phyloP scores from a whole-genome alignment of 2,329 filamentous ascomycete genomes.

The Amauroascus verrucosus region DNA sequence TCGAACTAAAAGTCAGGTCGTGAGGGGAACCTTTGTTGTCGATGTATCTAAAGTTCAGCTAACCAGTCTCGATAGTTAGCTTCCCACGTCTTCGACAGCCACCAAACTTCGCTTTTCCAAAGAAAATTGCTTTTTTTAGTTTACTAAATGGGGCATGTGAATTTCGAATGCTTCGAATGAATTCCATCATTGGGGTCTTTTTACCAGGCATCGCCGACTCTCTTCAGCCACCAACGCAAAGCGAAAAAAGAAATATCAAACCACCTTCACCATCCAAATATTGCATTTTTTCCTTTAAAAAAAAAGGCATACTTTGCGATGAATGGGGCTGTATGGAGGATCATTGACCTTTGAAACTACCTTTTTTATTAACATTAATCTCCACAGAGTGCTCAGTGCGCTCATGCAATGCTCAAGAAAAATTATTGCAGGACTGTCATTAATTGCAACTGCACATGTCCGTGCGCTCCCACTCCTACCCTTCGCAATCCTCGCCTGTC shows the following conservation, averaged over 20 bases:
- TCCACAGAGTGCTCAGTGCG: neutral
- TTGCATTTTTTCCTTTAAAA: too few relatives aligned
- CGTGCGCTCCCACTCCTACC: neutral
- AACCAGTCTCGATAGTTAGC: neutral
- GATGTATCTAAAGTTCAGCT: slow-evolving; percentile 4
- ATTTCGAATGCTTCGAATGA: neutral
- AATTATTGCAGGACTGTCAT: neutral
- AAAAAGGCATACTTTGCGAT: neutral
- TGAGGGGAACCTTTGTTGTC: slow-evolving; percentile 6
- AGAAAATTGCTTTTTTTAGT: neutral
- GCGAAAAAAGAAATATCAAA: too few relatives aligned
- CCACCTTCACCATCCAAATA: too few relatives aligned
- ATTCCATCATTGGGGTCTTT: neutral
- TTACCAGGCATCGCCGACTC: neutral
- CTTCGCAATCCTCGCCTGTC: neutral
- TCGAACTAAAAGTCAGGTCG: neutral
- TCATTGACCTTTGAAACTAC: neutral
- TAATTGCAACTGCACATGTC: neutral
- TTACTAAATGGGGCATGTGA: neutral
- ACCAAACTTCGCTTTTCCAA: neutral
- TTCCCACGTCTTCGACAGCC: slow-evolving; percentile 2
- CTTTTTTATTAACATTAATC: neutral
- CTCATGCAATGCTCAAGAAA: neutral
- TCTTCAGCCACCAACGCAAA: neutral
- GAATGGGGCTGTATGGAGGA: neutral